These are phyloP conservation scores for Phytophthora vignae DNA, from an alignment of 352 stramenopile species.

Conservation along the genomic window DNA sequence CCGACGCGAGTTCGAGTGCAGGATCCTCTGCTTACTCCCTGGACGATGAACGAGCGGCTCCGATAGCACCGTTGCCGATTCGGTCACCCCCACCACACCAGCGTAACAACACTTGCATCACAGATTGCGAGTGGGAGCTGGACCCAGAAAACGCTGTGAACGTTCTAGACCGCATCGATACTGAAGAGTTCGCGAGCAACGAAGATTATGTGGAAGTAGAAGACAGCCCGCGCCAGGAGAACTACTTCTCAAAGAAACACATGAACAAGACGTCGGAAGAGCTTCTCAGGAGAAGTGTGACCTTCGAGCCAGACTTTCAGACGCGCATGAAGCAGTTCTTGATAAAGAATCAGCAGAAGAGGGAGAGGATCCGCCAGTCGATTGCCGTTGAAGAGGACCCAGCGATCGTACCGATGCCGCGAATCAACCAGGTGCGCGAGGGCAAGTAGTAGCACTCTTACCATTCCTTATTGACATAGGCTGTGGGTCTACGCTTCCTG, in stretches of 20 bases:
- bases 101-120: background rate
- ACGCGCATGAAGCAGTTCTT: conserved; percentile 63
- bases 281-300: conserved; percentile 52
- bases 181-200: conserved; percentile 5
- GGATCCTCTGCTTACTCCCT: conserved; percentile 22
- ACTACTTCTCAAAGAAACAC: conserved; percentile 5
- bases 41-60: conserved; percentile 17
- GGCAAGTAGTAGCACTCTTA: background rate
- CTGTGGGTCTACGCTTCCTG: conserved; percentile 2
- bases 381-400: conserved; percentile 41
- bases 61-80: conserved; percentile 21
- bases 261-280: conserved; percentile 46
- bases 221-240: conserved; percentile 6
- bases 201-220: conserved; percentile 5
- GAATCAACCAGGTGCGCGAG: conserved; percentile 62
- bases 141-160: background rate
- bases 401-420: conserved; percentile 39
- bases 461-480: background rate
- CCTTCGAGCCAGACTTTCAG: conserved; percentile 74
- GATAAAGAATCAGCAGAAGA: conserved; percentile 55
- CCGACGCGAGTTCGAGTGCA: conserved; percentile 18
- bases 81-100: conserved; percentile 2
- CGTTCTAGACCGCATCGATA: conserved; percentile 4
- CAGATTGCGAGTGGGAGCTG: background rate
- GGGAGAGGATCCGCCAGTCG: conserved; percentile 53